Evolutionary conservation across 2,329 filamentous ascomycete species (phyloP), one percentile per base, ranked within the genome.

Genomic region (Ustulina deusta): DNA sequence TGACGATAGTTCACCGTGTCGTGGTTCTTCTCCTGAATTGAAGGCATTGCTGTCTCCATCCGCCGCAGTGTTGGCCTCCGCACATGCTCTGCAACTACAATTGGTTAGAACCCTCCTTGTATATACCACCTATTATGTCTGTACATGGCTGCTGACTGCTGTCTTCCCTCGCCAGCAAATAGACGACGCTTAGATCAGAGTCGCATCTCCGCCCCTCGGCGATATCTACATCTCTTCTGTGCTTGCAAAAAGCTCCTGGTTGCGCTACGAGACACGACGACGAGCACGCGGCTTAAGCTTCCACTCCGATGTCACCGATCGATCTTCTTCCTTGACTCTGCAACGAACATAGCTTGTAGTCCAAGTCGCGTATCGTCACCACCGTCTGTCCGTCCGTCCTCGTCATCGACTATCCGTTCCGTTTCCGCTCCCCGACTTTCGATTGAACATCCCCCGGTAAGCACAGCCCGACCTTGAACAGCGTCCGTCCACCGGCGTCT

Each of bases 81-180:
- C 22, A 40, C 17, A 51, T 27, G 6, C 58, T 56, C 34, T 49
- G 32, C 32, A 11, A 15, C n/a, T 32, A 1, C 46, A 56, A 36
- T 67, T 61, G 61, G 61, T 58, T 36, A 61, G 61, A 17, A 52
- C 9, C 7, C 22, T 61, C 52, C 7, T 25, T 25, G 5, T 56
- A 22, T 10, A 13, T n/a, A 40, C 5, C 5, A 13, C 2, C 15
- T 15, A 17, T 15, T 17, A 22, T 3, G 10, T 27, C 1, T 55
- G 2, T 25, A 25, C 17, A 55, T 25, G 3, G 36, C 20, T 58
- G 42, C 65, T 61, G 56, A 64, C 61, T 10, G 56, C 49, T 32
- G 27, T 34, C 40, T 49, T 27, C 29, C 51, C 10, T 34, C 9
- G 10, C 46, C 15, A 25, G 4, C 25, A 17, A 15, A 27, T 49